Evolutionary conservation across 2,329 filamentous ascomycete genomes (phyloP), one percentile per base, ranked within the genome.

Genomic region (Coniochaeta ligniaria): DNA sequence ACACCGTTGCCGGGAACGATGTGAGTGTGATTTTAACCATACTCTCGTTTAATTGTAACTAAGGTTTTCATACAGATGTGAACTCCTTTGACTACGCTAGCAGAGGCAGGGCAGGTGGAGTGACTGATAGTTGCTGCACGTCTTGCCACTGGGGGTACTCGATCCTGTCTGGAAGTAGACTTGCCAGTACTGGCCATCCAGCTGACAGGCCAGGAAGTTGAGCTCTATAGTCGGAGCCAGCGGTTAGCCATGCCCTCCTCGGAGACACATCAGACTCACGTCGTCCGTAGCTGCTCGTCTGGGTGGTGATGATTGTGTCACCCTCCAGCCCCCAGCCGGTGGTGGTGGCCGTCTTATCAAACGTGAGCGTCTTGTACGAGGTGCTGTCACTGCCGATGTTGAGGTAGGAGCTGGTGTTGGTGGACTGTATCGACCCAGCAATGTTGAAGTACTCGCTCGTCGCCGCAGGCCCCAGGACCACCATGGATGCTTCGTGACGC

Each of bases 81-180:
- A 9, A 31, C 5, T 9, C 9, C 28, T 9, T 5, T 31, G 28
- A 31, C 28, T 14, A 9, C 7, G 7, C 12, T 63, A 79, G 58
- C 80, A 82, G 41, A 83, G 65, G 63, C 79, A 82, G 35, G 80
- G 81, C 66, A 83, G 67, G 70, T 83, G 81, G 60, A 83, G 72
- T 31, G 79, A 81, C 73, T 83, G 80, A 61, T 79, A 82, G 67
- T 83, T 83, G 64, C 78, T 83, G 65, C 81, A 83, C 6, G 73
- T 78, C 69, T 72, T 73, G 2, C 79, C 80, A 58, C 73, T 76
- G 1, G 81, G 80, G 38, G 72, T 72, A 43, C 80, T 78, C 57
- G 75, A 79, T 1, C 81, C 80, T 1, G 78, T 83, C 70, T 83
- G 81, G 54, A 83, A 69, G 64, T 77, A 83, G 16, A 83, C 65